Evolutionary conservation across 164 flowering plant genomes (phyloP).

Genomic region (Litsea cubeba): DNA sequence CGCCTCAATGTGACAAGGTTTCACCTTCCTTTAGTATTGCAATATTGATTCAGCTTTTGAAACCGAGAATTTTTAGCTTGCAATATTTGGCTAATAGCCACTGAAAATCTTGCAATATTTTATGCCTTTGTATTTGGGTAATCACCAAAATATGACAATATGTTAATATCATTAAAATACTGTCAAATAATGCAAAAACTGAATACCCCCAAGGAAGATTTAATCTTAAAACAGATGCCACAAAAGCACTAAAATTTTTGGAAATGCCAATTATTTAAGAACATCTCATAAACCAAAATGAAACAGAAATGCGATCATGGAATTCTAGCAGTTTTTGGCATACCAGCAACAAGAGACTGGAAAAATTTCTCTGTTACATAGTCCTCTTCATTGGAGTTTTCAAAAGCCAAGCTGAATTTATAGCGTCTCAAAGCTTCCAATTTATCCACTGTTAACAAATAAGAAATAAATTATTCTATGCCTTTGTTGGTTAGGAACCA

Average conservation of each 20-base stretch:
- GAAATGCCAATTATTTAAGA: background rate
- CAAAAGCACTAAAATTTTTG: background rate
- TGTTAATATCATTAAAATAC: too few relatives aligned
- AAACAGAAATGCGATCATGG: background rate
- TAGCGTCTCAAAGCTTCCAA: conserved; percentile 76
- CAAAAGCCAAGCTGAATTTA: conserved; percentile 97
- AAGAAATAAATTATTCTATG: conserved; percentile 5
- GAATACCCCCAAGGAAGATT: background rate
- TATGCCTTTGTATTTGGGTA: background rate
- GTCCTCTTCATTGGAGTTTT: conserved; percentile 97
- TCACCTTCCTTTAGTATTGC: background rate
- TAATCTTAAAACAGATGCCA: background rate
- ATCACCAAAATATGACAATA: background rate
- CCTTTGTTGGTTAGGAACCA: background rate
- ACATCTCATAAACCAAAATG: background rate
- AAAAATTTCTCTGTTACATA: conserved; percentile 96
- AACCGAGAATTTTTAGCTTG: background rate
- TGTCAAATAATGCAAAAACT: too few relatives aligned
- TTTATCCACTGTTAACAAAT: conserved; percentile 70
- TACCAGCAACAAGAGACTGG: conserved; percentile 99
- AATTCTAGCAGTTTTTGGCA: background rate
- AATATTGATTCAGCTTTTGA: background rate
- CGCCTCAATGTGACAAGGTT: background rate
- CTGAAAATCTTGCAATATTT: background rate
- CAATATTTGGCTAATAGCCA: background rate